Base-by-base conservation (phyloP, 768 basidiomycete genomes). In the Coprinopsis marcescibilis region DNA sequence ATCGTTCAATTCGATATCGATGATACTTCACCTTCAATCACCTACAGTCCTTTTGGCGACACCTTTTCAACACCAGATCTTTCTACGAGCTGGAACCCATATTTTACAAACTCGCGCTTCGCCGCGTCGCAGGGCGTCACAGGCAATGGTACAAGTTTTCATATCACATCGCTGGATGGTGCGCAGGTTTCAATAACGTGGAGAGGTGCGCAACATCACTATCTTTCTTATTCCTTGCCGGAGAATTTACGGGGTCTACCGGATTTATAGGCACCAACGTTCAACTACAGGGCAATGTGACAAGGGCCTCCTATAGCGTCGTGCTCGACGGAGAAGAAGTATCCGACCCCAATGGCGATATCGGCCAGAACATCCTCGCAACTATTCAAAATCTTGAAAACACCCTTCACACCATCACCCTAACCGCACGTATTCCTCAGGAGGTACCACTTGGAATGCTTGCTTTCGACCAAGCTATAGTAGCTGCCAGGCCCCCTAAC, bases 131-230 rank as follows among this genome's bases (percentile, higher is more conserved):
- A 35, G 19, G 77, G 76, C 13, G 60, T 70, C 43, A 61, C 65
- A 33, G 82, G 79, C 12, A 67, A 64, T 32, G 85, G 85, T 10
- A 70, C 69, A 4, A 83, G 76, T 51, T 68, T 65, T 21, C 86
- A 89, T 56, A 66, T 77, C 47, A 88, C 86, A n/a, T 71, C 75
- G 7, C 65, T 59, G 47, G 58, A 84, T 55, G 77, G 77, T 12
- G 81, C 85, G 8, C 69, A 71, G 10, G 52, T 88, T 8, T 62
- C 70, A 37, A 55, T 89, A 39, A 58, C 57, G 37, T 89, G 82
- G 81, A 75, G 66, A 48, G 86, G 86, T 85, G 56, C 51, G 75
- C n/a, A n/a, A n/a, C n/a, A n/a, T n/a, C n/a, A n/a, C n/a, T n/a
- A n/a, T n/a, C n/a, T n/a, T n/a, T n/a, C n/a, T n/a, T n/a, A n/a